Evolutionary conservation across 179 eudicot species (phyloP), one percentile per base, ranked within the genome.

Genomic region (Heliamphora pulchella): DNA sequence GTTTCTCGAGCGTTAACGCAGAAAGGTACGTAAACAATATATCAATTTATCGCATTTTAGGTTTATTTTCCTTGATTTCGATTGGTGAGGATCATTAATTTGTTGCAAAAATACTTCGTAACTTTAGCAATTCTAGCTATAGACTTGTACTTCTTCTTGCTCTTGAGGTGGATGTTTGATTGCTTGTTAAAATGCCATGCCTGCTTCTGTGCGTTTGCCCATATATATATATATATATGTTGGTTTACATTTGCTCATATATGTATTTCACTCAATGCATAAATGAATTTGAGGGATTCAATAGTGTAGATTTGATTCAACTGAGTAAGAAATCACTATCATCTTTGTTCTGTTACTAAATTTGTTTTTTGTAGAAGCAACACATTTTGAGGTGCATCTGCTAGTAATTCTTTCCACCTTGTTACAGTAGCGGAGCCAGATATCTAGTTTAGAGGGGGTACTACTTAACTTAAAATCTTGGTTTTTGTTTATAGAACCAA

Each of bases 1-100:
- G 22, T 66, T 82, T 87, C 68, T 76, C 71, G 17, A 41, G 72
- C 54, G 74, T 75, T 71, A 82, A 75, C 2, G 87, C 88, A 75
- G 69, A 88, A 86, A 80, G 51, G 91, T 90, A 84, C 86, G 89
- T 46, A 53, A 58, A 58, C 4, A n/a, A 68, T 55, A 70, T 85
- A 18, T 59, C 54, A 39, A 9, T 75, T 73, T 63, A 50, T 82
- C 43, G 13, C 47, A 31, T 76, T 22, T 9, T 46, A 68, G 47
- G 50, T 47, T 57, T 44, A 72, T 9, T 62, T 63, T 20, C 5
- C 18, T 53, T 17, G 9, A 17, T 76, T 15, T 22, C n/a, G n/a
- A n/a, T n/a, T n/a, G n/a, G n/a, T n/a, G n/a, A n/a, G n/a, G n/a
- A n/a, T n/a, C n/a, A n/a, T n/a, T n/a, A n/a, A n/a, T n/a, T n/a